These are phyloP conservation scores for Chlorella vulgaris DNA, from an alignment of 139 green algal species.

Conservation along the genomic window DNA sequence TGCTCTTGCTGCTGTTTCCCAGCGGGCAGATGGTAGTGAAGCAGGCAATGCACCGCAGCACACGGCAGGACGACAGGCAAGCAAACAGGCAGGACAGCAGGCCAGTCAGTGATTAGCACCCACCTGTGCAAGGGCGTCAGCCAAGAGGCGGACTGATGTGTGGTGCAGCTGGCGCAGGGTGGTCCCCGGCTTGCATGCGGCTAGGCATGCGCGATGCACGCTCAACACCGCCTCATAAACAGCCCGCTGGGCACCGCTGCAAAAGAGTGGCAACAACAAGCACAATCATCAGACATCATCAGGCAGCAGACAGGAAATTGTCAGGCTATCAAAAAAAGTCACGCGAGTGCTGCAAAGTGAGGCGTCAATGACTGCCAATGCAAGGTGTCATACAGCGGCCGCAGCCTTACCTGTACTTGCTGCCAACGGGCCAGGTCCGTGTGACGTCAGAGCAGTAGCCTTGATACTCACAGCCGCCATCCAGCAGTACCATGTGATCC, in stretches of 20 bases:
- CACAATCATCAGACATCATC: too few species aligned
- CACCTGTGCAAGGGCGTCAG: conserved; percentile 42
- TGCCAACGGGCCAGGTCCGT: conserved; percentile 82
- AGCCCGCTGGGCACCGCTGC: conserved; percentile 63
- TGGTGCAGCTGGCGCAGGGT: conserved; percentile 69
- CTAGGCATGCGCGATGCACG: conserved; percentile 63
- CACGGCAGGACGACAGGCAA: too few species aligned
- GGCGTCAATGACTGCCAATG: too few species aligned
- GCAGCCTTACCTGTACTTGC: conserved; percentile 3
- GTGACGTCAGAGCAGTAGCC: conserved; percentile 91
- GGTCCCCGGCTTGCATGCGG: conserved; percentile 50
- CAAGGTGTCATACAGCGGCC: neutral
- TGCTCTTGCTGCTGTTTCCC: too few species aligned
- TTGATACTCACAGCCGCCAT: conserved; percentile 89
- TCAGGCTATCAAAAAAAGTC: too few species aligned
- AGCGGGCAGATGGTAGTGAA: too few species aligned
- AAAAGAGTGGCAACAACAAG: conserved; percentile 13
- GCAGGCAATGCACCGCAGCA: too few species aligned
- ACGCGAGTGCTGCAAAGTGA: too few species aligned
- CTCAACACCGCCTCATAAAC: conserved; percentile 80
- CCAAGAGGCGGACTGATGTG: conserved; percentile 56
- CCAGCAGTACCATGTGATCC: conserved; percentile 85
- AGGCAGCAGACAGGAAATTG: too few species aligned
- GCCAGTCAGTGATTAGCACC: too few species aligned
- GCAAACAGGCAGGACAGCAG: too few species aligned